These are phyloP conservation scores for Aspergillus udagawae DNA, from an alignment of 2,329 filamentous ascomycete genomes.

Conservation along the genomic window DNA sequence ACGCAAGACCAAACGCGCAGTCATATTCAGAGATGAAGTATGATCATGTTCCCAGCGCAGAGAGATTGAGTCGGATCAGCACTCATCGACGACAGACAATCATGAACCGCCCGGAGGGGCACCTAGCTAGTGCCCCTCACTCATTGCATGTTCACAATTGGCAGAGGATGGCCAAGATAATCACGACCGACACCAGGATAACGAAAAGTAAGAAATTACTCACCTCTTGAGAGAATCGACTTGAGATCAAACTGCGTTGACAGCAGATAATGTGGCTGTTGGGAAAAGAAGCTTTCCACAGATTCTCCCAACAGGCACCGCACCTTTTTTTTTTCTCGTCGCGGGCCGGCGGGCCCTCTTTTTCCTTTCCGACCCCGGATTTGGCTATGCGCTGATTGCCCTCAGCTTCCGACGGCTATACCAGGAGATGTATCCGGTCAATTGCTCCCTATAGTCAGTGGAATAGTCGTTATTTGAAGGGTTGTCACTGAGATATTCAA, in stretches of 20 bases:
- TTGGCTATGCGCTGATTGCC: slow-evolving; percentile 3
- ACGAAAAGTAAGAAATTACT: slow-evolving; percentile 1
- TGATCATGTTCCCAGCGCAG: background rate
- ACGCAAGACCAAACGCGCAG: background rate
- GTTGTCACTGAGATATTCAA: background rate
- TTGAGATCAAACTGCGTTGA: slow-evolving; percentile 11
- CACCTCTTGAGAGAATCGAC: slow-evolving; percentile 16
- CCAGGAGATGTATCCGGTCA: background rate
- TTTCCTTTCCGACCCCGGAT: slow-evolving; percentile 18
- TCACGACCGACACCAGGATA: background rate
- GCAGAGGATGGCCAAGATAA: background rate
- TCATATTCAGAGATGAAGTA: background rate
- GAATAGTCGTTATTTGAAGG: background rate
- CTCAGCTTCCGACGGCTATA: background rate
- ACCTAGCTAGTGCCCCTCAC: slow-evolving; percentile 8
- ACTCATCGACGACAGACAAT: background rate
- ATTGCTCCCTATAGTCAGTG: background rate
- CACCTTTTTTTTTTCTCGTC: slow-evolving; percentile 11
- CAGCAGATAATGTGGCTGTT: background rate
- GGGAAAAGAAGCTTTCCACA: background rate
- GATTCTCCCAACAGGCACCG: background rate
- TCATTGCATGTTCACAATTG: background rate
- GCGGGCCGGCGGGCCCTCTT: slow-evolving; percentile 16
- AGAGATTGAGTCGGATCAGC: background rate
- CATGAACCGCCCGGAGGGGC: slow-evolving; percentile 3